A percentile compares a stretch with the other conserved stretches of the same genome.
Conservation (phyloP, 78 protist species). For the Parvularia atlantis region DNA sequence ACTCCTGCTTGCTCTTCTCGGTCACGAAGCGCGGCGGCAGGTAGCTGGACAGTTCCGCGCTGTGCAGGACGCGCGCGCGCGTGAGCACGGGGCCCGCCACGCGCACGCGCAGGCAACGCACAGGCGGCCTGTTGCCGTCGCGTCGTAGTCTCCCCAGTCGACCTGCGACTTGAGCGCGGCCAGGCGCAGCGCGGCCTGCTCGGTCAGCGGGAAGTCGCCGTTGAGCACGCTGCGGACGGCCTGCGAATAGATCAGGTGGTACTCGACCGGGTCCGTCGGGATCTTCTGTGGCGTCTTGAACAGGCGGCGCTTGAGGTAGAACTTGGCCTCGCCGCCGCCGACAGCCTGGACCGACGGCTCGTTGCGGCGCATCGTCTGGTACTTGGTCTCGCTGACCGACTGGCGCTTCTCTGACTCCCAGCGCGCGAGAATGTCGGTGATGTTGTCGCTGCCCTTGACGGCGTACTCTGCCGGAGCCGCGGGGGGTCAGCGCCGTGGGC, state of each 20-base stretch:
- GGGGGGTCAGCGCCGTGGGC: not conserved
- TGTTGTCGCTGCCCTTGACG: not conserved
- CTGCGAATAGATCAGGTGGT: not conserved
- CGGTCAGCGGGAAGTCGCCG: not conserved
- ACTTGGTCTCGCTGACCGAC: not conserved
- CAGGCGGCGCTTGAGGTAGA: not conserved
- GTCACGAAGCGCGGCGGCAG: not conserved
- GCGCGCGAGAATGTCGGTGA: not conserved
- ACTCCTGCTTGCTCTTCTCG: not conserved
- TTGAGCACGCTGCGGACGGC: not conserved
- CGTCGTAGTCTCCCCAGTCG: not conserved
- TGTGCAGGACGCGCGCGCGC: too few relatives aligned
- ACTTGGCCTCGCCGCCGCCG: not conserved
- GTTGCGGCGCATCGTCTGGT: not conserved
- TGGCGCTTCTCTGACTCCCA: slow-evolving; percentile 5
- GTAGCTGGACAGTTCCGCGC: not conserved
- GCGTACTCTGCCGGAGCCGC: not conserved
- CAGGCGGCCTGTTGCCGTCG: not conserved
- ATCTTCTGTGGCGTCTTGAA: not conserved
- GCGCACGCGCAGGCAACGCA: too few relatives aligned
- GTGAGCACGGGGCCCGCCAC: too few relatives aligned
- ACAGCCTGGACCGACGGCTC: not conserved
- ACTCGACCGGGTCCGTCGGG: slow-evolving; percentile 7
- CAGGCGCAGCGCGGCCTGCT: not conserved
- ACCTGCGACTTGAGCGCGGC: slow-evolving; percentile 3